A percentile compares a stretch with the other conserved stretches of the same genome.
Conservation (phyloP, 176 grass and related monocot species). For the Areca catechu region DNA sequence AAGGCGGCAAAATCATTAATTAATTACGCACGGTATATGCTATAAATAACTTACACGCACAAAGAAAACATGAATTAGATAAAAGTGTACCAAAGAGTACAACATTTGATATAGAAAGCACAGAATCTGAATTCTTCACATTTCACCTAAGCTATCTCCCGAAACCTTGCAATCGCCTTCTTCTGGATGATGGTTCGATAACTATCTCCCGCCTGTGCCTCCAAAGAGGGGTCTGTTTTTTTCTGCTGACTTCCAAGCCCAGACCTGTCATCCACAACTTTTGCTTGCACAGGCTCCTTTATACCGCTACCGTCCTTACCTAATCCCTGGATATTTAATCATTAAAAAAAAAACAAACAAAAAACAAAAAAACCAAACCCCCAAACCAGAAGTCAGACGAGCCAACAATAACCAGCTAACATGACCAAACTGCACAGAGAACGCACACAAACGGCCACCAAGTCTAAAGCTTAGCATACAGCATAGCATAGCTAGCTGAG, state of each 20-base stretch:
- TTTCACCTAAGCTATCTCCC: slow-evolving; percentile 54
- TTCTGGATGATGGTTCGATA: slow-evolving; percentile 96
- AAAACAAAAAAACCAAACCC: slow-evolving; percentile 22
- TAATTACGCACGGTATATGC: too few relatives aligned
- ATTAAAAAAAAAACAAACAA: slow-evolving; percentile 29
- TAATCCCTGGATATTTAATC: slow-evolving; percentile 56
- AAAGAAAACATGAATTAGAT: too few relatives aligned
- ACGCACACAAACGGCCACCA: too few relatives aligned
- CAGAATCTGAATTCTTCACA: neutral
- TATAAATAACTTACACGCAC: too few relatives aligned
- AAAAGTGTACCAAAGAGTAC: too few relatives aligned
- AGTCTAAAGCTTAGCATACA: too few relatives aligned
- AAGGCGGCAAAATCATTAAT: too few relatives aligned
- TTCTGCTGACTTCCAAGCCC: slow-evolving; percentile 74
- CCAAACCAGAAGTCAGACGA: slow-evolving; percentile 34
- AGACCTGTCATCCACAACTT: slow-evolving; percentile 58
- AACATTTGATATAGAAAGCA: too few relatives aligned
- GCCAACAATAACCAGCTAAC: neutral
- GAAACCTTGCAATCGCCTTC: slow-evolving; percentile 93
- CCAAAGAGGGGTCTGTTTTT: slow-evolving; percentile 50
- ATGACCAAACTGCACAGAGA: too few relatives aligned
- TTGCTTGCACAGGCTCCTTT: slow-evolving; percentile 91
- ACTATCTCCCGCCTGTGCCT: slow-evolving; percentile 78
- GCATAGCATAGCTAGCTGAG: too few relatives aligned
- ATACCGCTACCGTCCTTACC: slow-evolving; percentile 93